Percentiles rank a stretch among this genome's conserved stretches.
phyloP scores from a whole-genome alignment of 2,329 filamentous ascomycete species.

The Cladosporium sp. region DNA sequence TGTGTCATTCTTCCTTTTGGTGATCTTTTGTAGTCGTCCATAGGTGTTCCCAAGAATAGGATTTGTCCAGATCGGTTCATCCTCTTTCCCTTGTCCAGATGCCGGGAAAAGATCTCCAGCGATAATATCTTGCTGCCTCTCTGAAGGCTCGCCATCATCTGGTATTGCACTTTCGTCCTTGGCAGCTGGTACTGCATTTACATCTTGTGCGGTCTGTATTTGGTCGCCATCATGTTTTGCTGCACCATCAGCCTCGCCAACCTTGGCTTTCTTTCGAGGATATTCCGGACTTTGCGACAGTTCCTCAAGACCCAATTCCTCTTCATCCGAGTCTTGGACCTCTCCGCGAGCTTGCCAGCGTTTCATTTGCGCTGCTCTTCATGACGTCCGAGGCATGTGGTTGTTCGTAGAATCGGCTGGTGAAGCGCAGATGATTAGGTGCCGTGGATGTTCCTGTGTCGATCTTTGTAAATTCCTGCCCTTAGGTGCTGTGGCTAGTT shows the following conservation, averaged over 20 bases:
- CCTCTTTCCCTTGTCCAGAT: neutral
- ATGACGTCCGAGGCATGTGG: slow-evolving; percentile 16
- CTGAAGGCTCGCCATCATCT: too few relatives aligned
- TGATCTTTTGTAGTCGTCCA: neutral
- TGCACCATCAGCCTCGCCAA: neutral
- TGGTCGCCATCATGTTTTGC: too few relatives aligned
- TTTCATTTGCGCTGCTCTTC: slow-evolving; percentile 38
- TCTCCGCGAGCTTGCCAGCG: slow-evolving; percentile 46
- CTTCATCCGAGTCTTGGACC: slow-evolving; percentile 49
- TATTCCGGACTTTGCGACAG: slow-evolving; percentile 12
- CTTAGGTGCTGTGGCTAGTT: too few relatives aligned
- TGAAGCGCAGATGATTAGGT: too few relatives aligned
- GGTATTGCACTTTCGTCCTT: neutral
- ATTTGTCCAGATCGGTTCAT: slow-evolving; percentile 6
- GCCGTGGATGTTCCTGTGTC: too few relatives aligned
- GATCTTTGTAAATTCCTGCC: too few relatives aligned
- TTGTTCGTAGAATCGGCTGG: too few relatives aligned
- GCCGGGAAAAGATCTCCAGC: neutral
- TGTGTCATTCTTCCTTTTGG: neutral
- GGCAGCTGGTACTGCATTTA: neutral
- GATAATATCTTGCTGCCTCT: neutral
- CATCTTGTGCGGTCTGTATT: neutral
- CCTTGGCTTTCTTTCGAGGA: slow-evolving; percentile 19
- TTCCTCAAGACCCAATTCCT: slow-evolving; percentile 30
- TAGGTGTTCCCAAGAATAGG: neutral